These are phyloP conservation scores for Lichtheimia ornata DNA, from an alignment of 371 early-diverging fungal genomes.

Conservation along the genomic window DNA sequence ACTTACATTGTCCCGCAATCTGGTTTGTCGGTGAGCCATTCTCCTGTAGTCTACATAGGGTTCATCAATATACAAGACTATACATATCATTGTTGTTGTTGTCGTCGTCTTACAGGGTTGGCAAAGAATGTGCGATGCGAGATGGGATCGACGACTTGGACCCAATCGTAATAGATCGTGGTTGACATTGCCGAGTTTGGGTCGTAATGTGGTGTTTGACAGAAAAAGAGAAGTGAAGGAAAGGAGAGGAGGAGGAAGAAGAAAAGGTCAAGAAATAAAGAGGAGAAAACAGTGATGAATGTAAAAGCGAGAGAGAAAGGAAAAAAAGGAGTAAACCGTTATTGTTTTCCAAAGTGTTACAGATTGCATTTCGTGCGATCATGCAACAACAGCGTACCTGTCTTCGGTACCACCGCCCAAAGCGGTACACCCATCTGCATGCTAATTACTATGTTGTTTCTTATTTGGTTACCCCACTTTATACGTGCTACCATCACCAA, in stretches of 20 bases:
- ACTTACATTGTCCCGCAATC: conserved; percentile 17
- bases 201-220: conserved; percentile 1
- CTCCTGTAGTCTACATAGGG: conserved; percentile 17
- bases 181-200: too few relatives aligned
- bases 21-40: conserved; percentile 21
- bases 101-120: conserved; percentile 10
- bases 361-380: too few relatives aligned
- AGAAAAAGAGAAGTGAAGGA: conserved; percentile 3
- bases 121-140: conserved; percentile 17
- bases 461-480: too few relatives aligned
- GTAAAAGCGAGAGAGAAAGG: conserved; percentile 2
- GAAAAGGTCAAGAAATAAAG: conserved; percentile 6
- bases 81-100: too few relatives aligned
- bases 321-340: background rate
- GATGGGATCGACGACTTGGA: conserved; percentile 19
- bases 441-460: too few relatives aligned
- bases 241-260: conserved; percentile 5
- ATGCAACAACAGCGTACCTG: too few relatives aligned
- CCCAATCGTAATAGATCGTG: conserved; percentile 19
- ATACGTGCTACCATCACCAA: too few relatives aligned
- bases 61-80: background rate
- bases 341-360: too few relatives aligned
- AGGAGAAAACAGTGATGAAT: background rate
- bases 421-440: too few relatives aligned
- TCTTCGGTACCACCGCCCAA: too few relatives aligned